Base-by-base conservation (phyloP, 2,329 filamentous ascomycete species). In the Periconia digitata region DNA sequence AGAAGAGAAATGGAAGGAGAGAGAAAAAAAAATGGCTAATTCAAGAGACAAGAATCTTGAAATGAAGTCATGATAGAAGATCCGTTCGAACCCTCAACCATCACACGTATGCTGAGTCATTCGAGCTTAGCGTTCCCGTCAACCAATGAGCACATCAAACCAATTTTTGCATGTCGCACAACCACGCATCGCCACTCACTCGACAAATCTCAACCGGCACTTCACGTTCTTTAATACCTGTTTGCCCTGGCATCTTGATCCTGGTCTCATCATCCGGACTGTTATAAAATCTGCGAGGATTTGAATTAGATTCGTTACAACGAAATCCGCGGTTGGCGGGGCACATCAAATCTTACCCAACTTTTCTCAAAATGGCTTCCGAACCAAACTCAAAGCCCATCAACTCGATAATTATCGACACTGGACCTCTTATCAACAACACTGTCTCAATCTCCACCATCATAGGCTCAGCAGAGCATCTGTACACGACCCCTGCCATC, bases 381-480 rank as follows among this genome's bases (percentile, higher is more conserved):
- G 41, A 58, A 47, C 47, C 59, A 12, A 56, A 53, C 43, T 56
- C 71, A 53, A 96, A 92, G 68, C 81, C 86, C 0, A 84, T 95
- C 42, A 85, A 95, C 74, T 87, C 86, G 45, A 83, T 97, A 43
- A 82, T 97, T 22, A 81, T 99, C 58, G 94, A 99, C 68, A 88
- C 94, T 3, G 92, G 92, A 21, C 91, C 92, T 7, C 85, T 99
- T 51, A 92, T 99, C 71, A 92, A 92, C 69, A 96, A 96, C 74
- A 87, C 94, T 56, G 90, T 92, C 12, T 79, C 89, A 10, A 83
- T 94, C 20, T 95, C 90, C 39, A 90, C 88, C 0, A 83, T 99
- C 10, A 77, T 96, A 43, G 80, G 83, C 32, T 85, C 90, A 67
- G 85, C 90, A 40, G 86, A 94, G 37, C 58, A 68, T 38, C 56